Conservation (phyloP, 2,329 filamentous ascomycete genomes). For the Domatiomyces globalis region DNA sequence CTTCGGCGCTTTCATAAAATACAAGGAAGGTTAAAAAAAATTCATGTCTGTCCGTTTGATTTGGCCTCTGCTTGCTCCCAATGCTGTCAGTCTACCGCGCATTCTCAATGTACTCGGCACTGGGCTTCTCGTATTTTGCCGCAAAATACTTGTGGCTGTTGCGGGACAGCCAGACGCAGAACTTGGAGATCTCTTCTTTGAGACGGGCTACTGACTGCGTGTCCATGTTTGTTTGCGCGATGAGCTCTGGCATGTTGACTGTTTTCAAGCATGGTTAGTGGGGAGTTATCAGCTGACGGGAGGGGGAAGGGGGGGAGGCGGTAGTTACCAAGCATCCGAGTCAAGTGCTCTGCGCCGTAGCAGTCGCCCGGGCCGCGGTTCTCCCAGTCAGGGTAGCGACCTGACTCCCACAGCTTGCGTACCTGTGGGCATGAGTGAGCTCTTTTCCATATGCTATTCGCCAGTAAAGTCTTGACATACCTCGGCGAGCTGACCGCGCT, state of each 20-base stretch:
- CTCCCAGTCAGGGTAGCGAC: constrained; percentile 44
- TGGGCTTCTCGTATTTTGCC: constrained; percentile 30
- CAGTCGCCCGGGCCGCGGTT: constrained; percentile 64
- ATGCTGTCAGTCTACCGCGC: constrained; percentile 1
- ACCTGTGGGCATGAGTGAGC: constrained; percentile 33
- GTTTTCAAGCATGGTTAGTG: constrained; percentile 1
- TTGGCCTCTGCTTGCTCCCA: too few species aligned
- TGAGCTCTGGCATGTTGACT: constrained; percentile 85
- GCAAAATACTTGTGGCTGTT: constrained; percentile 63
- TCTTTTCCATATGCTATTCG: not conserved
- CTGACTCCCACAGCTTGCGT: constrained; percentile 52
- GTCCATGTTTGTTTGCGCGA: constrained; percentile 98
- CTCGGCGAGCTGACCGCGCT: constrained; percentile 64
- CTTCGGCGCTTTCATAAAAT: too few species aligned
- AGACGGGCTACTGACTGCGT: constrained; percentile 75
- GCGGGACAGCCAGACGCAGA: constrained; percentile 72
- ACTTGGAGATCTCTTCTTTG: constrained; percentile 73
- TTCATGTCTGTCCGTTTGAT: too few species aligned
- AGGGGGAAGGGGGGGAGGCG: not conserved
- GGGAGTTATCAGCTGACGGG: not conserved
- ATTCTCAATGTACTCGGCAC: constrained; percentile 15
- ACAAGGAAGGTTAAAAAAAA: too few species aligned
- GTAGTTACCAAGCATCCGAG: constrained; percentile 67
- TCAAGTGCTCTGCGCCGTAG: constrained; percentile 85
- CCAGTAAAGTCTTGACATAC: constrained; percentile 3